Evolutionary conservation across 1,284 basidiomycete species (phyloP).

Genomic region (Volvariella surrecta): DNA sequence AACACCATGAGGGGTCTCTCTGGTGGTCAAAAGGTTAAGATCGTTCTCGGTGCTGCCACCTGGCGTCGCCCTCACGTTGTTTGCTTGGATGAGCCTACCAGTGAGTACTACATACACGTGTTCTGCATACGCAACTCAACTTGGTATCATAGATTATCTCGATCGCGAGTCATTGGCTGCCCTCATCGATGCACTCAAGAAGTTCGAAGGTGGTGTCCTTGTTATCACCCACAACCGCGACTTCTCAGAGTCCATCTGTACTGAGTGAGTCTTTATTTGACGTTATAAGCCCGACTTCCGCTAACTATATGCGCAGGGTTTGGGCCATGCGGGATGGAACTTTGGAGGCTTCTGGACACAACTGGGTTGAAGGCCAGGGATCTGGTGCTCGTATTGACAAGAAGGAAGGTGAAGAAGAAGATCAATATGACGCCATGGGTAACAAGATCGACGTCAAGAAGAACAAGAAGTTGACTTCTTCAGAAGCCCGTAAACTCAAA

Average conservation of each 20-base stretch:
- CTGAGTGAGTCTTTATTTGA: conserved; percentile 35
- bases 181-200: conserved; percentile 92
- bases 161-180: conserved; percentile 97
- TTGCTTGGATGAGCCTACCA: conserved; percentile 96
- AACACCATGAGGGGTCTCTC: conserved; percentile 97
- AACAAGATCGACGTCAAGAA: conserved; percentile 89
- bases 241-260: conserved; percentile 94
- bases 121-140: not conserved
- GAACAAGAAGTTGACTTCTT: conserved; percentile 74
- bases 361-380: conserved; percentile 98
- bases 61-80: conserved; percentile 98
- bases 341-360: conserved; percentile 93
- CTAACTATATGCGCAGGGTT: conserved; percentile 35
- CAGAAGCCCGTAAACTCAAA: conserved; percentile 86
- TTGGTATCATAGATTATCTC: conserved; percentile 66
- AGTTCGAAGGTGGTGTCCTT: conserved; percentile 95
- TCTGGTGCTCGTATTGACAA: conserved; percentile 88
- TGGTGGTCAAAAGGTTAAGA: conserved; percentile 99
- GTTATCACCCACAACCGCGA: conserved; percentile 97
- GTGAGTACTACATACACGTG: conserved; percentile 29
- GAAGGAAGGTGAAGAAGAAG: conserved; percentile 80
- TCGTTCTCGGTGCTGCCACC: conserved; percentile 96
- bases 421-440: conserved; percentile 89
- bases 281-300: not conserved
- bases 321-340: conserved; percentile 94